A percentile compares a stretch with the other conserved stretches of the same genome.
Conservation (phyloP, 495 filamentous ascomycete genomes). For the Hyaloscypha finlandica region DNA sequence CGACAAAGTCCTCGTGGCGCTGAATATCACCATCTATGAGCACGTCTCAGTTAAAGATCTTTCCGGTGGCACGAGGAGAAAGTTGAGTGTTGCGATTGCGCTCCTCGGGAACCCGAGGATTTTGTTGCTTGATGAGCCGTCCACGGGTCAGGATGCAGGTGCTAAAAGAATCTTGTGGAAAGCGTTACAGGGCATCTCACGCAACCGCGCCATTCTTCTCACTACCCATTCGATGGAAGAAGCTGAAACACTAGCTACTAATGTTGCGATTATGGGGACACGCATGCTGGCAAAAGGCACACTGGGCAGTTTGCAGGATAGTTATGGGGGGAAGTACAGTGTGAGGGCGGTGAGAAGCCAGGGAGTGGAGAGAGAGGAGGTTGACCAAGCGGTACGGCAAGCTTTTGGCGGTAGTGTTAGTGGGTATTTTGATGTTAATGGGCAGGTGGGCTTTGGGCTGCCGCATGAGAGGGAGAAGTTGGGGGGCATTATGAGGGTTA, state of each 20-base stretch:
- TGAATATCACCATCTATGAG: constrained; percentile 39
- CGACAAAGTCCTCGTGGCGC: constrained; percentile 34
- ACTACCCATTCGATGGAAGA: constrained; percentile 57
- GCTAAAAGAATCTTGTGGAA: constrained; percentile 52
- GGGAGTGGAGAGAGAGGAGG: background rate
- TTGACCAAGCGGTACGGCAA: constrained; percentile 16
- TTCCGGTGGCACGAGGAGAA: constrained; percentile 52
- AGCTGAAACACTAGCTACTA: constrained; percentile 50
- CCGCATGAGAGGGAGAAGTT: constrained; percentile 27
- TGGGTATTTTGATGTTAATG: constrained; percentile 25
- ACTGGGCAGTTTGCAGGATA: constrained; percentile 40
- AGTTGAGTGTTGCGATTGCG: constrained; percentile 52
- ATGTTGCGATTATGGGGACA: constrained; percentile 50
- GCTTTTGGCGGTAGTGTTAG: constrained; percentile 13
- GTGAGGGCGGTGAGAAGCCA: constrained; percentile 36
- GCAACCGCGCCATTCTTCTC: constrained; percentile 41
- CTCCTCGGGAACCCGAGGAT: constrained; percentile 47
- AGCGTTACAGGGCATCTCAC: constrained; percentile 37
- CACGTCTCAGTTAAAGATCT: constrained; percentile 43
- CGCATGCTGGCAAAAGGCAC: constrained; percentile 49
- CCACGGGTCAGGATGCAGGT: constrained; percentile 50
- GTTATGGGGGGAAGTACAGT: constrained; percentile 42
- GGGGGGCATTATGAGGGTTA: constrained; percentile 28
- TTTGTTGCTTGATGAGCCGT: constrained; percentile 51
- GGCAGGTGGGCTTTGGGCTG: constrained; percentile 26